Conservation (phyloP, 805 yeast genomes). For the Isabelozyma pseudorhagii region DNA sequence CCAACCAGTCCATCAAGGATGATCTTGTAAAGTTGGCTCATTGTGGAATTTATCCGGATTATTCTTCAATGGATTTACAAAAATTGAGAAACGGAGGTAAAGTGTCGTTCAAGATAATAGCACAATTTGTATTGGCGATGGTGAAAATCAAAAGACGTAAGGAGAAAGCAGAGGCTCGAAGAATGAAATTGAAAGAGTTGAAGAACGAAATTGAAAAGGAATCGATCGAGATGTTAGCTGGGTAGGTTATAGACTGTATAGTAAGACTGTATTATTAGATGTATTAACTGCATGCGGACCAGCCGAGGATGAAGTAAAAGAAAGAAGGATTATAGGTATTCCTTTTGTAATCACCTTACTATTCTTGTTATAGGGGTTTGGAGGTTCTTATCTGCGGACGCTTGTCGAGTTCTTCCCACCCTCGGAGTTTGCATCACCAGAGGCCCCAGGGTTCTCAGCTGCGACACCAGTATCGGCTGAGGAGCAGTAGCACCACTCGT, state of each 20-base stretch:
- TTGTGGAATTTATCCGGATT: conserved; percentile 34
- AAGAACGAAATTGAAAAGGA: conserved; percentile 29
- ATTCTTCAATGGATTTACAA: conserved; percentile 10
- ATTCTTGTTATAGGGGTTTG: conserved; percentile 43
- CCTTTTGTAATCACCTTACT: conserved; percentile 16
- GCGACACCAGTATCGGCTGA: neutral
- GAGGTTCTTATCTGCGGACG: conserved; percentile 34
- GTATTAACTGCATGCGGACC: neutral
- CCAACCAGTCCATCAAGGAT: conserved; percentile 20
- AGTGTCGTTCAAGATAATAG: conserved; percentile 29
- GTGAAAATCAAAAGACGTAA: conserved; percentile 30
- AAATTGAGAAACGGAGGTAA: conserved; percentile 12
- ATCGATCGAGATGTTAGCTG: conserved; percentile 7
- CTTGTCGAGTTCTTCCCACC: conserved; percentile 34
- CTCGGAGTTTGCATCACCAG: conserved; percentile 35
- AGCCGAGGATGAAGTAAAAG: no score
- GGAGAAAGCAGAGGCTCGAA: conserved; percentile 24
- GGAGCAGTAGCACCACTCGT: neutral
- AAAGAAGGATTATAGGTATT: no score
- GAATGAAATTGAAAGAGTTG: conserved; percentile 21
- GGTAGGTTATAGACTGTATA: conserved; percentile 1
- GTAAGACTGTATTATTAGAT: conserved; percentile 1
- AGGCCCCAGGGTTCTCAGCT: conserved; percentile 4
- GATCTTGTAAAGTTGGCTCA: conserved; percentile 26
- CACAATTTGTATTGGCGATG: conserved; percentile 34